These are phyloP conservation scores for Fomitopsis schrenkii DNA, from an alignment of 1,284 basidiomycete species.

Conservation along the genomic window DNA sequence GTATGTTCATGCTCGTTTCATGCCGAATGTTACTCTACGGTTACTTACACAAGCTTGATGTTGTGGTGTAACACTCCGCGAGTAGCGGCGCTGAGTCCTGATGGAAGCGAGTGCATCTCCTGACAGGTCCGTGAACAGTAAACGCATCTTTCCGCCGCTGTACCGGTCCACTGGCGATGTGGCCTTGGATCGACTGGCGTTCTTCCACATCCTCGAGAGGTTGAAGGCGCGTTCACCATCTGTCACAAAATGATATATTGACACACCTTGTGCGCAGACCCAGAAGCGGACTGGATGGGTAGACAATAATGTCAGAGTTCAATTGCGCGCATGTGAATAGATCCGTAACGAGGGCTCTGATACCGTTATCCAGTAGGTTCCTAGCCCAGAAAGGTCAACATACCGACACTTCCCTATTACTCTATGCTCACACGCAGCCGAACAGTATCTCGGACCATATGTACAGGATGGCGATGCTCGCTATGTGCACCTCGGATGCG, in stretches of 20 bases:
- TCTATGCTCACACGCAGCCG: not conserved
- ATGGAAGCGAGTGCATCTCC: not conserved
- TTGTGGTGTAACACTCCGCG: not conserved
- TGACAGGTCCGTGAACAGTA: not conserved
- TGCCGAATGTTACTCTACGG: not conserved
- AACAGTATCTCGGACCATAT: constrained; percentile 92
- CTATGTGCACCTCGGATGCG: constrained; percentile 75
- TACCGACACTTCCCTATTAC: not conserved
- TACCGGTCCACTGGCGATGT: constrained; percentile 55
- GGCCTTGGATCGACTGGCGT: constrained; percentile 72
- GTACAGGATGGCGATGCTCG: constrained; percentile 94
- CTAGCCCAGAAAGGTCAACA: constrained; percentile 72
- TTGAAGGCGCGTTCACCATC: constrained; percentile 62
- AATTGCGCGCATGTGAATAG: not conserved
- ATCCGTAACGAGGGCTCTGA: not conserved
- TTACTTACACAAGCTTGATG: not conserved
- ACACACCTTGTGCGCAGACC: constrained; percentile 46
- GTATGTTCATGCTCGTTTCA: not conserved
- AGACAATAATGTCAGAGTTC: constrained; percentile 60
- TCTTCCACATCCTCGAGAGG: constrained; percentile 84
- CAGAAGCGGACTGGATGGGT: constrained; percentile 96
- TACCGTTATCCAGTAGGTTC: constrained; percentile 46
- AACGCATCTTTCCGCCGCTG: constrained; percentile 45
- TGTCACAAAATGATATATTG: not conserved
- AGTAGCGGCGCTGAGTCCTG: not conserved